These are phyloP conservation scores for Penicillium brasilianum DNA, from an alignment of 2,329 filamentous ascomycete species.

Conservation along the genomic window DNA sequence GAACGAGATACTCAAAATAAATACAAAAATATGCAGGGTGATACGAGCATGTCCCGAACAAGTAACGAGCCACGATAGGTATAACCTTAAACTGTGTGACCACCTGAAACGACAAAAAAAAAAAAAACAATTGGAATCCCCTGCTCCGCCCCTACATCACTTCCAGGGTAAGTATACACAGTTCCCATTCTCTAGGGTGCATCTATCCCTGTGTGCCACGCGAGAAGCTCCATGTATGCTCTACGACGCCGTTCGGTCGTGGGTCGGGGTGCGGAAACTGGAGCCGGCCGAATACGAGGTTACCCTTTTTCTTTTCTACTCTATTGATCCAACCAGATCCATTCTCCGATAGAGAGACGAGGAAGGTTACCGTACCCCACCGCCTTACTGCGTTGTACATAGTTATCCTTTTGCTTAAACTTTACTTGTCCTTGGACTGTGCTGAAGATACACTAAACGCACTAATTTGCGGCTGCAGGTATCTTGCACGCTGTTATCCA, in stretches of 20 bases:
- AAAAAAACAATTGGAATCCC: neutral
- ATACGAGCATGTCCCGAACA: neutral
- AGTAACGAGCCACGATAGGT: neutral
- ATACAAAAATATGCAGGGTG: neutral
- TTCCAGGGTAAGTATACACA: neutral
- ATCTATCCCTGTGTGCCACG: conserved; percentile 7
- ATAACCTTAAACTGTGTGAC: neutral
- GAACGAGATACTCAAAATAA: neutral
- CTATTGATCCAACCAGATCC: neutral
- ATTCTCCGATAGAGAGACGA: neutral
- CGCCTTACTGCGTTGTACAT: neutral
- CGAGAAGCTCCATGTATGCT: conserved; percentile 1
- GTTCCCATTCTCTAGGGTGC: neutral
- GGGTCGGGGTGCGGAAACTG: conserved; percentile 3
- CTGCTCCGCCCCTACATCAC: neutral
- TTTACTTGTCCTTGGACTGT: neutral
- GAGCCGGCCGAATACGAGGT: conserved; percentile 14
- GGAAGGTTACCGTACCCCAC: neutral
- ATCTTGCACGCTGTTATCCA: conserved; percentile 5
- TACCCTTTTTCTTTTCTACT: neutral
- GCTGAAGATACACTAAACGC: neutral
- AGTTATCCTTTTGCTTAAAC: neutral
- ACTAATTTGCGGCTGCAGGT: neutral
- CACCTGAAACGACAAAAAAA: neutral
- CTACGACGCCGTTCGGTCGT: neutral